Evolutionary conservation across 2,329 filamentous ascomycete genomes (phyloP).

Genomic region (Aureobasidium lini): DNA sequence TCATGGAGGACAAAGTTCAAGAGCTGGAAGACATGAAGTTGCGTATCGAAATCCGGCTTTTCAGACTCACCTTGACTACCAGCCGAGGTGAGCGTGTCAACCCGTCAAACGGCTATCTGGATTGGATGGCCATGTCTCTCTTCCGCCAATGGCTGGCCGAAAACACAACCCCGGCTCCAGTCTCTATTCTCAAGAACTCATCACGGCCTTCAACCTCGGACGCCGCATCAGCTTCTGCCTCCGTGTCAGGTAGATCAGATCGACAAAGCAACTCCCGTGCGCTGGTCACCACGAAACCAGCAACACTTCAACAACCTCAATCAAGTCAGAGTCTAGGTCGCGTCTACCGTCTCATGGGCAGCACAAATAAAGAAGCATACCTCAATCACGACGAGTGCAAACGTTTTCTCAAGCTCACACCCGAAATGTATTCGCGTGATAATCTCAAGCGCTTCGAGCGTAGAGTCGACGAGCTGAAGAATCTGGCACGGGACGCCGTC

Average conservation of each 20-base stretch:
- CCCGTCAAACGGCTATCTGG: slow-evolving; percentile 71
- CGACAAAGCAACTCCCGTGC: slow-evolving; percentile 18
- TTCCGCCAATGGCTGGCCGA: slow-evolving; percentile 93
- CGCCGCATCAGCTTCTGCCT: not conserved
- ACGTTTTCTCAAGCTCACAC: slow-evolving; percentile 74
- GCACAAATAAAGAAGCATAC: slow-evolving; percentile 54
- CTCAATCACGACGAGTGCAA: slow-evolving; percentile 83
- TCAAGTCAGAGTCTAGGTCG: slow-evolving; percentile 56
- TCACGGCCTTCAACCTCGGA: slow-evolving; percentile 11
- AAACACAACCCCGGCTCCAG: slow-evolving; percentile 67
- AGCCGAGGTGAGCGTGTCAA: slow-evolving; percentile 73
- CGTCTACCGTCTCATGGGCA: slow-evolving; percentile 69
- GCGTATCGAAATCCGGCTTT: slow-evolving; percentile 72
- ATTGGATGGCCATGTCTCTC: slow-evolving; percentile 80
- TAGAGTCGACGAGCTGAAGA: slow-evolving; percentile 81
- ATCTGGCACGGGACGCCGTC: slow-evolving; percentile 72
- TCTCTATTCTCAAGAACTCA: slow-evolving; percentile 38
- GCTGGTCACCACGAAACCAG: not conserved
- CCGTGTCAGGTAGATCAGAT: not conserved
- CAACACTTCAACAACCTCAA: slow-evolving; percentile 28
- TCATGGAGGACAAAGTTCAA: slow-evolving; percentile 92
- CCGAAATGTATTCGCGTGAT: slow-evolving; percentile 79
- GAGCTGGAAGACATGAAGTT: slow-evolving; percentile 78
- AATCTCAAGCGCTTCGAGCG: slow-evolving; percentile 79
- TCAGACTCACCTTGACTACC: slow-evolving; percentile 71